phyloP scores from a whole-genome alignment of 1,284 basidiomycete species.

The Ganoderma multipileum region DNA sequence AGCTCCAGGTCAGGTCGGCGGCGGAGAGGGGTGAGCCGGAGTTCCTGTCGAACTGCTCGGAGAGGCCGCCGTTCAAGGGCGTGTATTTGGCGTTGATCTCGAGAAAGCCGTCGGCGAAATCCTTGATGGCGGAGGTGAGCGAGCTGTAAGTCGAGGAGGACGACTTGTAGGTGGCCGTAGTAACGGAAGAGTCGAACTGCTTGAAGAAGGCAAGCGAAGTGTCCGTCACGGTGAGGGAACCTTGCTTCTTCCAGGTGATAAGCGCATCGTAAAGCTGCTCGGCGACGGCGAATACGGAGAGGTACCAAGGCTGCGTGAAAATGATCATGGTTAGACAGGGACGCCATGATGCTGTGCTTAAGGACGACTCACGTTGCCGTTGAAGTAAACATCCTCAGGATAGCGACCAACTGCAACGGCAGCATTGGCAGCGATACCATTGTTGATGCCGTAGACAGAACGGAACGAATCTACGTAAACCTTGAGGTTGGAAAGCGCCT shows the following conservation, averaged over 20 bases:
- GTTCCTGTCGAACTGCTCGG: constrained; percentile 47
- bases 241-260: constrained; percentile 45
- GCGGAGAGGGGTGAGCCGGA: constrained; percentile 46
- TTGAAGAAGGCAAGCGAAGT: constrained; percentile 53
- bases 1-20: constrained; percentile 53
- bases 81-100: constrained; percentile 47
- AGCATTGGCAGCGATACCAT: constrained; percentile 46
- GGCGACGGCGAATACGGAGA: constrained; percentile 49
- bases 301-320: constrained; percentile 48
- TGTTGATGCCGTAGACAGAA: constrained; percentile 56
- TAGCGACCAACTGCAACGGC: constrained; percentile 63
- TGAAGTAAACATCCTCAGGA: constrained; percentile 57
- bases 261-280: constrained; percentile 55
- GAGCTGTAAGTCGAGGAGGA: constrained; percentile 40
- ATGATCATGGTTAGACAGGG: neutral
- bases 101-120: constrained; percentile 53
- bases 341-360: neutral
- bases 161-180: constrained; percentile 45
- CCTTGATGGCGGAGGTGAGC: constrained; percentile 44
- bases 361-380: constrained; percentile 53
- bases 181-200: constrained; percentile 43
- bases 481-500: constrained; percentile 60
- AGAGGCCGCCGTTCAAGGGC: constrained; percentile 46
- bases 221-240: constrained; percentile 44
- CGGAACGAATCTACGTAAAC: constrained; percentile 63